Evolutionary conservation across 192 early-diverging fungal species (phyloP), one percentile per base, ranked within the genome.

Genomic region (Coemansia sp.): DNA sequence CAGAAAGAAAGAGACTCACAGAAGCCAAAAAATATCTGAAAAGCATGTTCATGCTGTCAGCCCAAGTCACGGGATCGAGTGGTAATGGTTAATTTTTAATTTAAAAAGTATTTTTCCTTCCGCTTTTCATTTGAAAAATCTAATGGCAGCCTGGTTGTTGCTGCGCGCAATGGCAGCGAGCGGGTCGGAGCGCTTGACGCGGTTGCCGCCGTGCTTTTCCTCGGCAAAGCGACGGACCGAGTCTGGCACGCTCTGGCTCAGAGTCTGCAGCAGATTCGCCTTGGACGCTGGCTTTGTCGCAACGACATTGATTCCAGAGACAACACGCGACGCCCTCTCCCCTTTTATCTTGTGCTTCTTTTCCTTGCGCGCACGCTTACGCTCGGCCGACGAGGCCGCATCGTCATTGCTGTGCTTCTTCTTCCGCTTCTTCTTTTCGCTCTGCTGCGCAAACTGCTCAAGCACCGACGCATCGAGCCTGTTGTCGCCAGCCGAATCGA

Each of bases 291-390:
- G 66, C 67, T 60, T 58, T 9, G 62, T 52, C 17, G 79, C 73
- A 48, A 81, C 73, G n/a, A 81, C 79, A 3, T 66, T 73, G 54
- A 81, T 75, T 38, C 79, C 79, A 17, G 73, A 72, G 3, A 81
- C 70, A 15, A 75, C 67, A 1, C 79, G 79, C 50, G 71, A 67
- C 25, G 56, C 45, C 36, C 22, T 33, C 45, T 70, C 61, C 72
- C 64, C 63, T 56, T 62, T 74, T 41, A 20, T 38, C 53, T 55
- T 53, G 17, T 7, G 4, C 23, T 36, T 57, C 59, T 53, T 66
- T 63, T 43, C 32, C 22, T 33, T 25, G 41, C 23, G 42, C 45
- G 49, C 49, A 46, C 64, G 57, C 59, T 67, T 64, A 14, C 53
- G 17, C 50, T 34, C 32, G 2, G 57, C 61, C 9, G 54, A 22